phyloP scores from a whole-genome alignment of 768 basidiomycete genomes.

The Tricholoma sp. region DNA sequence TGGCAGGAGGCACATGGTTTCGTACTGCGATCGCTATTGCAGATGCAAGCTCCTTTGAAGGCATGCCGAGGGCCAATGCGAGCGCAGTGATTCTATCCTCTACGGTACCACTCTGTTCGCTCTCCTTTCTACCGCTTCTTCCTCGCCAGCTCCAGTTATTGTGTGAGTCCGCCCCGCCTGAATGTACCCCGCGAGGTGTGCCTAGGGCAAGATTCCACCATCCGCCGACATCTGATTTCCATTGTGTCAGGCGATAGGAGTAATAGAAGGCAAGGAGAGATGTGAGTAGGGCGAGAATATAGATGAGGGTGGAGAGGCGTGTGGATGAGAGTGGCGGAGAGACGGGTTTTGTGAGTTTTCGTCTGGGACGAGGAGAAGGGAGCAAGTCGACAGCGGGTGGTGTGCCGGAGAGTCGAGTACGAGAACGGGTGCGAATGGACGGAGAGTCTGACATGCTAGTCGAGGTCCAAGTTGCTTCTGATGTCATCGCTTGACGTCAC shows the following conservation, averaged over 20 bases:
- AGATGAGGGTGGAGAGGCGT: slow-evolving; percentile 45
- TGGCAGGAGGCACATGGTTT: slow-evolving; percentile 56
- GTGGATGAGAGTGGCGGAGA: slow-evolving; percentile 40
- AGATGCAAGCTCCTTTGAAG: slow-evolving; percentile 52
- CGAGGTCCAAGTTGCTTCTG: no score
- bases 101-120: slow-evolving; percentile 29
- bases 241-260: slow-evolving; percentile 42
- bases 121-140: not conserved
- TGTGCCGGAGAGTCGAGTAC: not conserved
- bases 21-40: slow-evolving; percentile 60
- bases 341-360: slow-evolving; percentile 24
- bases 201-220: slow-evolving; percentile 56
- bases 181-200: not conserved
- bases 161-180: slow-evolving; percentile 6
- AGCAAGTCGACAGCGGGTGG: not conserved
- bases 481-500: no score
- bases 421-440: not conserved
- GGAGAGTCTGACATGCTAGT: no score
- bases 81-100: slow-evolving; percentile 56
- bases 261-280: slow-evolving; percentile 45
- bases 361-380: not conserved
- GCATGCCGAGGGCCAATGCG: slow-evolving; percentile 58
- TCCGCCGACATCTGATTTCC: slow-evolving; percentile 49
- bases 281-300: slow-evolving; percentile 37
- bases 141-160: not conserved